phyloP scores from a whole-genome alignment of 768 basidiomycete genomes.

The Psilocybe tampanensis region DNA sequence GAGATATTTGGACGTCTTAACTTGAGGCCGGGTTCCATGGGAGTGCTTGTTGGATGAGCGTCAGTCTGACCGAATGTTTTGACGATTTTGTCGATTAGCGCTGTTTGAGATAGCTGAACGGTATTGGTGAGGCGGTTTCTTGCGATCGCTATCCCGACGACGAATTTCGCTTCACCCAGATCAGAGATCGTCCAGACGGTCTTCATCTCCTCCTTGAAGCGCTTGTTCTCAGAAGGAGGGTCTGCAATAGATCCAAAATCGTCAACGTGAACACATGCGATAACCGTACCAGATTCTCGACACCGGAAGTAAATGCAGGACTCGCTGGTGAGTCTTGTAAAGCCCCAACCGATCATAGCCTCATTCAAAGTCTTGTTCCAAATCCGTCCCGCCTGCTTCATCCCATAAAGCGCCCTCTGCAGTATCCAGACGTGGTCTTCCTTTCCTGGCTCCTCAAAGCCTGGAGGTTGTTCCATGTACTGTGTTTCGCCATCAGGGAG shows the following conservation, averaged over 20 bases:
- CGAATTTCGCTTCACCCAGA: constrained; percentile 29
- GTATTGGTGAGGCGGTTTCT: constrained; percentile 22
- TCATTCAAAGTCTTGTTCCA: constrained; percentile 39
- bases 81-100: constrained; percentile 33
- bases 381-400: constrained; percentile 37
- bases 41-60: constrained; percentile 16
- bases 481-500: constrained; percentile 28
- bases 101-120: constrained; percentile 21
- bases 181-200: constrained; percentile 20
- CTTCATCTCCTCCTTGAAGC: constrained; percentile 11
- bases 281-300: constrained; percentile 14
- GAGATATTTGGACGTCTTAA: constrained; percentile 14
- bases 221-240: background rate
- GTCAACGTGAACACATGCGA: constrained; percentile 38
- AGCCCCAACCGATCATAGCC: constrained; percentile 30
- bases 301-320: constrained; percentile 33
- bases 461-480: constrained; percentile 40
- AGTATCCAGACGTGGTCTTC: constrained; percentile 27
- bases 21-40: constrained; percentile 3
- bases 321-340: constrained; percentile 29
- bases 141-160: constrained; percentile 40
- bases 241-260: constrained; percentile 25
- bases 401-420: constrained; percentile 32
- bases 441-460: constrained; percentile 29
- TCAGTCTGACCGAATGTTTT: constrained; percentile 26